Evolutionary conservation across 768 basidiomycete species (phyloP), one percentile per base, ranked within the genome.

Genomic region (Myochromella boudieri): DNA sequence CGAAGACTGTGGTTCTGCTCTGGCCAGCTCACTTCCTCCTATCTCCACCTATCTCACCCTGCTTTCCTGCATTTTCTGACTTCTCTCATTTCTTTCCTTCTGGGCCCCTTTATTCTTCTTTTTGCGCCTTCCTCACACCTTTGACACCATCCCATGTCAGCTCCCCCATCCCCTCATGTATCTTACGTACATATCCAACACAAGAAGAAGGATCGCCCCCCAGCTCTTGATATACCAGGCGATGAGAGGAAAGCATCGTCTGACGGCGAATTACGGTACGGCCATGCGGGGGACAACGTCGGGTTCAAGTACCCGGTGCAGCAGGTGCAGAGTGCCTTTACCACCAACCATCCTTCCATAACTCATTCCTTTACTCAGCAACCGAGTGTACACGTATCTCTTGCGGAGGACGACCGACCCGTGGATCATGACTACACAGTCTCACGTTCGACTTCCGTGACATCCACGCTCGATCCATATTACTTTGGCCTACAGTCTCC

Each of bases 401-500:
- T 66, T 36, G 65, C 67, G 39, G 66, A 71, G 48, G 70, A 71
- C 36, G 60, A 60, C 37, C 57, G 65, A 21, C 58, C 68, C 55
- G 63, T 66, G 47, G 78, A 82, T 54, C 70, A 67, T 45, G 80
- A 81, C 42, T 62, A 63, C 34, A 63, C 71, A 18, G 53, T 68
- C 40, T 82, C 84, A 44, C 87, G 88, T 62, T 82, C 89, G 32
- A 71, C 71, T 17, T 91, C 91, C 22, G 76, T 86, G 41, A 82
- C 85, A 37, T 91, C 89, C 25, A 89, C 90, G 34, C 74, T 93
- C 45, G 91, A 92, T 71, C 88, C 90, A 6, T 93, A 93, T 65
- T 93, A 93, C 65, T 92, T 92, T 70, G 84, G 87, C 38, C 65
- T 80, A 20, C 77, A 74, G 55, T 83, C 85, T 28, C 81, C 85